Evolutionary conservation across 2,329 filamentous ascomycete species (phyloP), one percentile per base, ranked within the genome.

Genomic region (Neodidymelliopsis sp.): DNA sequence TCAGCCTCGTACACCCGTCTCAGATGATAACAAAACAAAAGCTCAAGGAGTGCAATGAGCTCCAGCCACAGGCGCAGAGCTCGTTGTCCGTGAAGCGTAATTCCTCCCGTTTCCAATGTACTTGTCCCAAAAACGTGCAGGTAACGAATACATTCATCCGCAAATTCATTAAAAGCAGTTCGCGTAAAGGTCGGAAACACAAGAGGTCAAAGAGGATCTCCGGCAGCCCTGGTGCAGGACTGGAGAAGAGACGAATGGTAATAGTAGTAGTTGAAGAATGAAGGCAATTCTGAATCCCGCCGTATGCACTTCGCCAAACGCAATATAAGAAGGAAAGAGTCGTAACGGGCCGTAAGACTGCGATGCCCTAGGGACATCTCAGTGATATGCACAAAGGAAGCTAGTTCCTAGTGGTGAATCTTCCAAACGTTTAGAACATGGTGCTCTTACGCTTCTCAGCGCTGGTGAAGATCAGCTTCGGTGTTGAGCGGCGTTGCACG

Each of bases 401-500:
- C 37, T 50, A 36, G 42, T 42, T 50, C 54, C 53, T 56, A 48
- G 28, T 49, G 53, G 50, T 49, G 39, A 38, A 54, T 42, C 36
- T 46, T 54, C 56, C 59, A 49, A 49, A 36, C 56, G 29, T 53
- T 77, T 78, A 87, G 67, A 81, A 82, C 69, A 84, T 74, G 51
- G 82, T 78, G 74, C 83, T 88, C 81, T 91, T 95, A 74, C 91
- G 89, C 84, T 96, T 96, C 79, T 96, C 91, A 55, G 87, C 88
- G 72, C 85, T 92, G 60, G 89, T 92, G 60, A 97, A 82, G 60
- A 97, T 88, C 69, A 96, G 84, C 81, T 91, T 88, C 43, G 91
- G 88, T 62, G 88, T 89, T 79, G 88, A 92, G 75, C 91, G 90
- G 75, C 90, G 85, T 50, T 82, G 80, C 30, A 72, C 71, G 57